Evolutionary conservation across 2,329 filamentous ascomycete species (phyloP).

Genomic region (Fonsecaea erecta): DNA sequence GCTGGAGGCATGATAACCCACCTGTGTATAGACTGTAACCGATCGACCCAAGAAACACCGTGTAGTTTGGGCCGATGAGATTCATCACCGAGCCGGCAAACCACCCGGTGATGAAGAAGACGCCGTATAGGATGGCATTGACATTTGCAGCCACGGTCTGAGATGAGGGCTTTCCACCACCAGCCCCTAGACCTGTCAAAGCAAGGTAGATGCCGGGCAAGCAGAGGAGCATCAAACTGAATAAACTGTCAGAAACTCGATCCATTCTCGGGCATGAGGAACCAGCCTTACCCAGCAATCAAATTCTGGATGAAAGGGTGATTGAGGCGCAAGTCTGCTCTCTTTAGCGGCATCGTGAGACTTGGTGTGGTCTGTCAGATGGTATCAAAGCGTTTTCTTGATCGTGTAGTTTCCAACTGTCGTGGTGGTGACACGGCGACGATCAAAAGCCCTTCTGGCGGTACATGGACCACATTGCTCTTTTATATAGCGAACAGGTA

Average conservation of each 20-base stretch:
- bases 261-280: not conserved
- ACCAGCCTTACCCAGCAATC: constrained; percentile 12
- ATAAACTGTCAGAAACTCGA: not conserved
- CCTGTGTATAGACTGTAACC: constrained; percentile 35
- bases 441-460: not conserved
- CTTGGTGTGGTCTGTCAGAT: not conserved
- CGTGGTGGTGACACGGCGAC: not conserved
- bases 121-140: constrained; percentile 35
- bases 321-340: constrained; percentile 25
- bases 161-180: constrained; percentile 34
- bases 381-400: not conserved
- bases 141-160: constrained; percentile 29
- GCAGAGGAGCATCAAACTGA: constrained; percentile 33
- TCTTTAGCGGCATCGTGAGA: constrained; percentile 10
- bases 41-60: constrained; percentile 29
- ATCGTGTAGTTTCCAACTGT: not conserved
- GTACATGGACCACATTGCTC: not conserved
- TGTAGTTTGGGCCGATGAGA: constrained; percentile 27
- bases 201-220: constrained; percentile 38
- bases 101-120: constrained; percentile 33
- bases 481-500: not conserved
- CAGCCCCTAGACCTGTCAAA: constrained; percentile 36
- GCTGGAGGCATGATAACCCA: not conserved
- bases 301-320: constrained; percentile 33
- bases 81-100: constrained; percentile 33